A percentile compares a stretch with the other conserved stretches of the same genome.
phyloP scores from a whole-genome alignment of 495 filamentous ascomycete genomes.

The Alectoria sarmentosa region DNA sequence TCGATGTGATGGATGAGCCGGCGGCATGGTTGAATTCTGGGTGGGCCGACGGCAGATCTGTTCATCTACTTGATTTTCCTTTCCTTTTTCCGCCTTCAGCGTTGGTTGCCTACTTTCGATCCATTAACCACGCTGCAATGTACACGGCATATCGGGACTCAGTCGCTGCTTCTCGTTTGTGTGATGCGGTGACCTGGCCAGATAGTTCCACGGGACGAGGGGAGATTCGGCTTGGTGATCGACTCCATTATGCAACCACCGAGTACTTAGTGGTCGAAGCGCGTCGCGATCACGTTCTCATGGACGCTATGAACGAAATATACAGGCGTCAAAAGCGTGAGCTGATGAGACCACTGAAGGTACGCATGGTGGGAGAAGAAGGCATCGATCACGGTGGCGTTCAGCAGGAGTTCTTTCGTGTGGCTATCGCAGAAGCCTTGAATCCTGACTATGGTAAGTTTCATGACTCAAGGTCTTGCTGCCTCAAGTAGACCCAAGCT shows the following conservation, averaged over 20 bases:
- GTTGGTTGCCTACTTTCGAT: conserved; percentile 76
- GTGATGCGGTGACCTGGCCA: conserved; percentile 49
- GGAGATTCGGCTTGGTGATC: conserved; percentile 48
- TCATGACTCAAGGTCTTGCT: conserved; percentile 14
- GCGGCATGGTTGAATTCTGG: conserved; percentile 56
- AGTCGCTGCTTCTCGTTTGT: conserved; percentile 52
- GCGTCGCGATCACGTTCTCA: conserved; percentile 59
- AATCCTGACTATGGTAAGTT: conserved; percentile 63
- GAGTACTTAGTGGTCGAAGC: conserved; percentile 75
- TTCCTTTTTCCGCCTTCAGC: conserved; percentile 70
- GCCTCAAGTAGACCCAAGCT: not conserved
- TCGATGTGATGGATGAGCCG: conserved; percentile 72
- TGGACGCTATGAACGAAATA: conserved; percentile 78
- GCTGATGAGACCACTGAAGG: conserved; percentile 76
- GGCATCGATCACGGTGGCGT: conserved; percentile 91
- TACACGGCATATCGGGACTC: conserved; percentile 65
- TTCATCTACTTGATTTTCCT: conserved; percentile 74
- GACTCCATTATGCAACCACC: conserved; percentile 55
- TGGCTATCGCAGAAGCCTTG: conserved; percentile 70
- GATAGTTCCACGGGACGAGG: conserved; percentile 33
- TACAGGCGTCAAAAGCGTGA: conserved; percentile 80
- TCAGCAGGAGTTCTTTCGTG: conserved; percentile 88
- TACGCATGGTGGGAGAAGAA: conserved; percentile 81
- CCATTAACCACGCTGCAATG: conserved; percentile 84
- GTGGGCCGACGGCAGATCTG: conserved; percentile 47